phyloP scores from a whole-genome alignment of 2,329 filamentous ascomycete genomes.

The Aspergillus aculeatus region DNA sequence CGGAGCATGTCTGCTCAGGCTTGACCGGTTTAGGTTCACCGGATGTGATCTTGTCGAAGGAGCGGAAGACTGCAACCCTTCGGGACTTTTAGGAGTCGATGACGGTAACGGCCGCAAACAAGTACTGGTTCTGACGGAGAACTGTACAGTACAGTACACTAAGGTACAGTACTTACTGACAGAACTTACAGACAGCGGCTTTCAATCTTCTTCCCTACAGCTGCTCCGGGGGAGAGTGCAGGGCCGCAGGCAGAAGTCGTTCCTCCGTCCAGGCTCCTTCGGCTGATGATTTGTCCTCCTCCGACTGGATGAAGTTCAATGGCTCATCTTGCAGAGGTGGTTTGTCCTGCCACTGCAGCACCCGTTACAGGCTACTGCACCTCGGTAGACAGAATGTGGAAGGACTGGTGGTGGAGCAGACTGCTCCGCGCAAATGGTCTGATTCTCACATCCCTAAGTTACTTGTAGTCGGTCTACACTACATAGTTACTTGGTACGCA shows the following conservation, averaged over 20 bases:
- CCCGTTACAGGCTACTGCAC: not conserved
- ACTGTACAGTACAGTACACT: too few relatives aligned
- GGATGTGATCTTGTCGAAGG: slow-evolving; percentile 13
- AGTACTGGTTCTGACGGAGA: too few relatives aligned
- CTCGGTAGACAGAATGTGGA: not conserved
- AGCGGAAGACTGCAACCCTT: slow-evolving; percentile 18
- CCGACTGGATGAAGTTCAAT: not conserved
- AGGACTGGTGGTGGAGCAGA: not conserved
- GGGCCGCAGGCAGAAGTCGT: not conserved
- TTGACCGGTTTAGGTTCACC: slow-evolving; percentile 37
- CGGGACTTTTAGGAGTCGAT: slow-evolving; percentile 21
- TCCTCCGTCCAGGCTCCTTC: not conserved
- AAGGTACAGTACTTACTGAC: too few relatives aligned
- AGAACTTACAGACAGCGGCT: too few relatives aligned
- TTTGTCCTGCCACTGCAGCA: not conserved
- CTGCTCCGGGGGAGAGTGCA: not conserved
- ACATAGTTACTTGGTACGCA: too few relatives aligned
- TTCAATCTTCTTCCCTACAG: too few relatives aligned
- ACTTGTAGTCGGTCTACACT: too few relatives aligned
- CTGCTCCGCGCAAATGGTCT: not conserved
- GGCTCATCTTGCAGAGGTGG: not conserved
- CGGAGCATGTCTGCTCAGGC: slow-evolving; percentile 19
- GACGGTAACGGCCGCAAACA: slow-evolving; percentile 9
- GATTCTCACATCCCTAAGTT: not conserved
- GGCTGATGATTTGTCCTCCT: slow-evolving; percentile 1